phyloP scores from a whole-genome alignment of 345 rosid species.

The Triadica sebifera region DNA sequence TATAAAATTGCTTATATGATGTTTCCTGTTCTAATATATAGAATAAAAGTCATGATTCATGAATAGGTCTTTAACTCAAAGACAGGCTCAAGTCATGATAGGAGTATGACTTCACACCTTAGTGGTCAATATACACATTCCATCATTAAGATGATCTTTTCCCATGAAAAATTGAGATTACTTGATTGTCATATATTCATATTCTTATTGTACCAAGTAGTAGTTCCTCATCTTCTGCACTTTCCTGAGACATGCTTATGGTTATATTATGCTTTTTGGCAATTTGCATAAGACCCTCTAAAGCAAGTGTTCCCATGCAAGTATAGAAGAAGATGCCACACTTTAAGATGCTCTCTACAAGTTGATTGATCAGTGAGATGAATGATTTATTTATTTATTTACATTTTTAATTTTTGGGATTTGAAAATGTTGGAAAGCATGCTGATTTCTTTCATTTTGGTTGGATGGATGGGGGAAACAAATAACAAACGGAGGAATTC shows the following conservation, averaged over 20 bases:
- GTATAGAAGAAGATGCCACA: background rate
- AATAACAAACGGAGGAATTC: background rate
- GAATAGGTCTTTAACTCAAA: background rate
- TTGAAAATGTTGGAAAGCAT: too few relatives aligned
- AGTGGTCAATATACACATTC: background rate
- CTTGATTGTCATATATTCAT: background rate
- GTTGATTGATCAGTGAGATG: background rate
- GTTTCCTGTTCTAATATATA: background rate
- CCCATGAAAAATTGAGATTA: too few relatives aligned
- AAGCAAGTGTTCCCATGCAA: background rate
- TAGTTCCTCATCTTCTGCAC: background rate
- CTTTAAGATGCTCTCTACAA: background rate
- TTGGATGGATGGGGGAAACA: background rate
- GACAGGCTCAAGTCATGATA: background rate
- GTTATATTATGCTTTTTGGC: background rate
- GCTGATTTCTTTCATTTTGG: background rate
- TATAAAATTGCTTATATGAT: background rate
- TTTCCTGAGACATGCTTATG: background rate
- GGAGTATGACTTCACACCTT: background rate
- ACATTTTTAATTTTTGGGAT: background rate
- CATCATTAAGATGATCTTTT: background rate
- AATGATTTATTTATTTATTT: too few relatives aligned
- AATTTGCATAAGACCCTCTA: background rate
- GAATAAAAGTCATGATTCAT: background rate
- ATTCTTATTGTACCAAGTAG: background rate